Conservation (phyloP, 345 rosid species). For the Salix viminalis region DNA sequence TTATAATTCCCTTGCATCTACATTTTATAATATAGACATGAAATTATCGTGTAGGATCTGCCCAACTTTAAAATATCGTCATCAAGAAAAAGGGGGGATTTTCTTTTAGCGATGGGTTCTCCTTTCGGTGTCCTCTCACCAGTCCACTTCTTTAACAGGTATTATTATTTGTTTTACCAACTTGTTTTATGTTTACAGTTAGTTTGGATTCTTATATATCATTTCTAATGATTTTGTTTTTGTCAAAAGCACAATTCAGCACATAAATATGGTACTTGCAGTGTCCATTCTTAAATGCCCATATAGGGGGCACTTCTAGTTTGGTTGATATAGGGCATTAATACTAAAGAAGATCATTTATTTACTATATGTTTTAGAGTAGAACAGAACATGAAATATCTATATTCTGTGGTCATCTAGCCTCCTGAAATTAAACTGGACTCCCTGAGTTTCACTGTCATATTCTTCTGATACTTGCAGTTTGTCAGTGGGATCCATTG, state of each 20-base stretch:
- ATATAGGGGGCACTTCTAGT: not conserved
- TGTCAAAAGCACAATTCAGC: not conserved
- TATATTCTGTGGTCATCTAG: not conserved
- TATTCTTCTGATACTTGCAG: constrained; percentile 41
- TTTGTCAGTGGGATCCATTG: constrained; percentile 69
- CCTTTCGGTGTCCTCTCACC: constrained; percentile 94
- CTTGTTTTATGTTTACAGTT: constrained; percentile 9
- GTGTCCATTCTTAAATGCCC: not conserved
- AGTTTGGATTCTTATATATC: not conserved
- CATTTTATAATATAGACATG: constrained; percentile 8
- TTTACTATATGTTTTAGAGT: not conserved
- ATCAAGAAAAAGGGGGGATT: constrained; percentile 54
- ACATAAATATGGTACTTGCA: not conserved
- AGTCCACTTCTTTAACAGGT: constrained; percentile 88
- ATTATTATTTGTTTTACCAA: constrained; percentile 15
- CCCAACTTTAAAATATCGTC: constrained; percentile 40
- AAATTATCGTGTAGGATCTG: constrained; percentile 43
- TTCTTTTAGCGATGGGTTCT: constrained; percentile 78
- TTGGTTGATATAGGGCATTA: not conserved
- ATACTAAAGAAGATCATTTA: not conserved
- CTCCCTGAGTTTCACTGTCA: constrained; percentile 10
- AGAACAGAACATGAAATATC: not conserved
- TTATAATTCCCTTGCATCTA: not conserved
- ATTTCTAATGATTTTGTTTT: not conserved
- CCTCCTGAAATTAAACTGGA: not conserved